These are phyloP conservation scores for Avena eriantha DNA, from an alignment of 176 grass and related monocot species.

Conservation along the genomic window DNA sequence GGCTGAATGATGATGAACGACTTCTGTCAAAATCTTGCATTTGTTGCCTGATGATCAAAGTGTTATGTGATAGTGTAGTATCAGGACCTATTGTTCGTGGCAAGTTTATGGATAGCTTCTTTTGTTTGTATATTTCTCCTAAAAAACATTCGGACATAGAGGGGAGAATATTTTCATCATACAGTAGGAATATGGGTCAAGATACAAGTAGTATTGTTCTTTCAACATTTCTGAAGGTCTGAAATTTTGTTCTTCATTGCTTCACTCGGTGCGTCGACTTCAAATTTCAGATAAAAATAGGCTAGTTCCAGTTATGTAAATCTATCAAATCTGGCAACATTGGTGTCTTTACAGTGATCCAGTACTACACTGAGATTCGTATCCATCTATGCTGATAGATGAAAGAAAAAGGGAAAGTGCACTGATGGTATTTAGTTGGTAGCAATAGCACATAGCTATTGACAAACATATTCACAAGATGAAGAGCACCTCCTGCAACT, in stretches of 20 bases:
- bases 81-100: neutral
- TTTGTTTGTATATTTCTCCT: neutral
- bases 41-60: neutral
- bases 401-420: neutral
- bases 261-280: neutral
- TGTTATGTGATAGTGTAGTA: neutral
- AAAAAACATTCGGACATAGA: constrained; percentile 3
- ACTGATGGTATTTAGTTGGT: neutral
- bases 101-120: neutral
- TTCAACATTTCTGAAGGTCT: neutral
- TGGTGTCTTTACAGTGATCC: neutral
- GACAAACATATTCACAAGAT: constrained; percentile 16
- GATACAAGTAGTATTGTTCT: constrained; percentile 22
- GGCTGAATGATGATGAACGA: neutral
- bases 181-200: constrained; percentile 14
- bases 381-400: neutral
- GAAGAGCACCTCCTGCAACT: neutral
- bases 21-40: constrained; percentile 19
- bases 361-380: neutral
- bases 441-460: neutral
- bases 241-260: constrained; percentile 2
- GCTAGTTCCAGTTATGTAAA: neutral
- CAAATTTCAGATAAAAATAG: neutral
- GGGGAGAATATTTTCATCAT: constrained; percentile 5
- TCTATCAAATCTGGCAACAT: neutral